Evolutionary conservation across 768 basidiomycete genomes (phyloP).

Genomic region (Pleurotus pulmonarius): DNA sequence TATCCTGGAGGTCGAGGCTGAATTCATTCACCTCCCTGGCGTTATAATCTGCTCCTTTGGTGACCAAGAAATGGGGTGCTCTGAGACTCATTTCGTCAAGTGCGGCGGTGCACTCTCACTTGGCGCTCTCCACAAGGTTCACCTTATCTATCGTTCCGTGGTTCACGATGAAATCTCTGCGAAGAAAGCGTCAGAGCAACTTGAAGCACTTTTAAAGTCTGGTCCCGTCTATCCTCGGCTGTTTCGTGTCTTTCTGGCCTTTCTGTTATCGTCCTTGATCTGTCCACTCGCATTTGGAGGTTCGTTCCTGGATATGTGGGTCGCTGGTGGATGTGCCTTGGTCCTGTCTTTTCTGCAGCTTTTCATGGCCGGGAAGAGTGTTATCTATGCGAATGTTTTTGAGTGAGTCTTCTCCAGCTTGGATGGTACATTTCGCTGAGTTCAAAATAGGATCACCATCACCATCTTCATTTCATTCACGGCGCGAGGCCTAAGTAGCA

Average conservation of each 20-base stretch:
- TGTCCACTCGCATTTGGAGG: conserved; percentile 85
- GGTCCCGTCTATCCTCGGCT: conserved; percentile 61
- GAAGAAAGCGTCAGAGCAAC: conserved; percentile 60
- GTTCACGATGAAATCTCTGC: conserved; percentile 92
- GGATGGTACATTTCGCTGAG: conserved; percentile 1
- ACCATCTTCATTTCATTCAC: conserved; percentile 78
- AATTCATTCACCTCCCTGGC: conserved; percentile 82
- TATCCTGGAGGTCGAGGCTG: conserved; percentile 87
- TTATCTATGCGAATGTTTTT: conserved; percentile 86
- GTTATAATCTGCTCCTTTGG: conserved; percentile 88
- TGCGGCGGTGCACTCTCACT: conserved; percentile 74
- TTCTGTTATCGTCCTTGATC: conserved; percentile 70
- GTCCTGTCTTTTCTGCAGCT: conserved; percentile 70
- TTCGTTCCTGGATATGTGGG: conserved; percentile 81
- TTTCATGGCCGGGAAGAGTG: conserved; percentile 67
- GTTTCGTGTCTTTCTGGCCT: conserved; percentile 65
- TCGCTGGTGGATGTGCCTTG: conserved; percentile 69
- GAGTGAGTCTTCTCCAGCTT: conserved; percentile 51
- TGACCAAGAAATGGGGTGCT: conserved; percentile 84
- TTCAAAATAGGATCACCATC: conserved; percentile 63
- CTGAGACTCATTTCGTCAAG: conserved; percentile 88
- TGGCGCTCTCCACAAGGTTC: conserved; percentile 81
- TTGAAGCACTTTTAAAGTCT: conserved; percentile 60
- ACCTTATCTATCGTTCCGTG: conserved; percentile 80
- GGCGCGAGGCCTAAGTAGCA: conserved; percentile 80